phyloP scores from a whole-genome alignment of 1,139 yeast genomes.

The Lodderomyces jiufengensis region DNA sequence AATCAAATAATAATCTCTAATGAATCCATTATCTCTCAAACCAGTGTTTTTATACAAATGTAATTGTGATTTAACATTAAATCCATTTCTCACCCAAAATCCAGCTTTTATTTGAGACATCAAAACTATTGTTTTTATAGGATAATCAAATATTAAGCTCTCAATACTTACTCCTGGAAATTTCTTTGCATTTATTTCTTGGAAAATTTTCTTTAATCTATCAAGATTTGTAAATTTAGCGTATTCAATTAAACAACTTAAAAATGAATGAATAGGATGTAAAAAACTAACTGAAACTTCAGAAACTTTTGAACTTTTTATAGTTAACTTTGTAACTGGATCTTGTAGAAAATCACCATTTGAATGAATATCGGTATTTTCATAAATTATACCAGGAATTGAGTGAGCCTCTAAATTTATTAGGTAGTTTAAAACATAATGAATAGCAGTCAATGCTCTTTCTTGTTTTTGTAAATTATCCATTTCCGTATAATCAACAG shows the following conservation, averaged over 20 bases:
- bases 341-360: conserved; percentile 20
- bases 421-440: conserved; percentile 30
- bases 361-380: conserved; percentile 26
- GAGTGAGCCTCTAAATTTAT: conserved; percentile 27
- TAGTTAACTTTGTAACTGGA: conserved; percentile 20
- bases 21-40: conserved; percentile 76
- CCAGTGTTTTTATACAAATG: conserved; percentile 80
- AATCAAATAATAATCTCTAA: conserved; percentile 68
- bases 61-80: conserved; percentile 73
- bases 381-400: conserved; percentile 28
- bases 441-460: conserved; percentile 26
- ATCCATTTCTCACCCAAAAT: conserved; percentile 58
- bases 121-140: conserved; percentile 65
- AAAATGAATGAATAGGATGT: conserved; percentile 75
- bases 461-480: conserved; percentile 9
- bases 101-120: conserved; percentile 57
- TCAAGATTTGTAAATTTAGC: conserved; percentile 29
- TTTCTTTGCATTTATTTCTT: conserved; percentile 5
- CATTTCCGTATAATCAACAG: conserved; percentile 21
- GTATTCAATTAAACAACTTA: conserved; percentile 67
- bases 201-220: conserved; percentile 18
- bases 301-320: conserved; percentile 25
- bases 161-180: conserved; percentile 9
- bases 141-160: conserved; percentile 59
- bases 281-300: conserved; percentile 61